A percentile compares a stretch with the other conserved stretches of the same genome.
Conservation (phyloP, 345 rosid species). For the Eucalyptus pauciflora region DNA sequence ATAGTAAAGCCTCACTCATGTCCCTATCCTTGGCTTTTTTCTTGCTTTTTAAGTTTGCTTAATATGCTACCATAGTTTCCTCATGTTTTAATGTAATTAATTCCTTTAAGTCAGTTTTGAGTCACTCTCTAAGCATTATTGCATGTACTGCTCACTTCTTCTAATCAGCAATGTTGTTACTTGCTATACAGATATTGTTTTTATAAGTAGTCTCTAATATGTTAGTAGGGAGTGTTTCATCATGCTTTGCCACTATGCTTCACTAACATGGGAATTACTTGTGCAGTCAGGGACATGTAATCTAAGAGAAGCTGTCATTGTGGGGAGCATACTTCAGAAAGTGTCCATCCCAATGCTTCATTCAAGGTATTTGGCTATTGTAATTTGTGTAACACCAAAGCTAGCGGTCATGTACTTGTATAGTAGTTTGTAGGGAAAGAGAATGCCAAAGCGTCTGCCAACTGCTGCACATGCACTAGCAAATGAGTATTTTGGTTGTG, state of each 20-base stretch:
- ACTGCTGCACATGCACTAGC: not conserved
- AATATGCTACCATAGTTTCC: not conserved
- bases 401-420: not conserved
- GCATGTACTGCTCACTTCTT: not conserved
- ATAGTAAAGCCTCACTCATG: not conserved
- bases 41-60: not conserved
- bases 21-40: not conserved
- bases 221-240: not conserved
- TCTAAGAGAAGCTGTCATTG: conserved; percentile 86
- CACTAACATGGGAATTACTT: not conserved
- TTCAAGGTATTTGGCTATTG: conserved; percentile 43
- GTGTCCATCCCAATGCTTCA: conserved; percentile 84
- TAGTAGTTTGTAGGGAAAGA: not conserved
- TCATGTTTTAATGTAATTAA: not conserved
- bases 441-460: not conserved
- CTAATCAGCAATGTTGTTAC: not conserved
- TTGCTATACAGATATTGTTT: not conserved
- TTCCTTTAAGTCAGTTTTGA: not conserved
- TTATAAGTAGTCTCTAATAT: not conserved
- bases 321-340: conserved; percentile 83
- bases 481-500: not conserved
- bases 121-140: not conserved
- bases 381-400: not conserved
- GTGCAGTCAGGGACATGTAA: conserved; percentile 91
- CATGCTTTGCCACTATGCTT: not conserved